Conservation (phyloP, 495 filamentous ascomycete species). For the Lindgomyces ingoldianus region DNA sequence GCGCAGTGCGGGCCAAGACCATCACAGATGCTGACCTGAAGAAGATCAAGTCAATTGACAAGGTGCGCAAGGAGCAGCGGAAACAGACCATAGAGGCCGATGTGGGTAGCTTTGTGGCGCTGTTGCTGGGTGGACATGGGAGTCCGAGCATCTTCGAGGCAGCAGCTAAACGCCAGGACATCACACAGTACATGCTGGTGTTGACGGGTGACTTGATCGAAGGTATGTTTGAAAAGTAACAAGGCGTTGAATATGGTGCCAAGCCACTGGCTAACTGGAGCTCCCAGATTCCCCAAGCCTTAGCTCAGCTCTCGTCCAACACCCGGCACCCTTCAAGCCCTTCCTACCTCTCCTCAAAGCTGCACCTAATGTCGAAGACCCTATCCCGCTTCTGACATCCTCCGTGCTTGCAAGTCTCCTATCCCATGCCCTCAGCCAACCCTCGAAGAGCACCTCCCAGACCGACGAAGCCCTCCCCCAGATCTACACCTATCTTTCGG, state of each 20-base stretch:
- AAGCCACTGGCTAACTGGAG: slow-evolving; percentile 3
- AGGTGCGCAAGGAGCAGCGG: slow-evolving; percentile 86
- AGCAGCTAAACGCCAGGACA: slow-evolving; percentile 76
- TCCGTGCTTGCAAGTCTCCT: slow-evolving; percentile 82
- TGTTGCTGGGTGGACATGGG: slow-evolving; percentile 74
- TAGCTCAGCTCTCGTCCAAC: slow-evolving; percentile 69
- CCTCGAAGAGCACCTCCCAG: slow-evolving; percentile 54
- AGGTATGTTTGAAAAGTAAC: slow-evolving; percentile 53
- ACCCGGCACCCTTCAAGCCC: slow-evolving; percentile 76
- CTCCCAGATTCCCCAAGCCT: slow-evolving; percentile 73
- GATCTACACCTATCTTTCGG: slow-evolving; percentile 83
- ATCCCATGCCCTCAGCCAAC: slow-evolving; percentile 62
- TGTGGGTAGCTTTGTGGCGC: slow-evolving; percentile 69
- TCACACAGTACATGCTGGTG: slow-evolving; percentile 92
- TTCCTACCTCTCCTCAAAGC: slow-evolving; percentile 78
- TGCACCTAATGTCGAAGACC: slow-evolving; percentile 76
- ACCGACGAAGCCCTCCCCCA: slow-evolving; percentile 81
- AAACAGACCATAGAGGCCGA: slow-evolving; percentile 78
- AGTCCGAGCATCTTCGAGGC: slow-evolving; percentile 78
- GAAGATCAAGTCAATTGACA: slow-evolving; percentile 97
- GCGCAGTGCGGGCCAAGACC: slow-evolving; percentile 87
- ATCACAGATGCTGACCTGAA: slow-evolving; percentile 92
- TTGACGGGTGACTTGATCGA: slow-evolving; percentile 85
- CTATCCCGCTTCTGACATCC: slow-evolving; percentile 85
- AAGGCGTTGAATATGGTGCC: neutral